phyloP scores from a whole-genome alignment of 768 basidiomycete genomes.

The Hypsizygus marmoreus region DNA sequence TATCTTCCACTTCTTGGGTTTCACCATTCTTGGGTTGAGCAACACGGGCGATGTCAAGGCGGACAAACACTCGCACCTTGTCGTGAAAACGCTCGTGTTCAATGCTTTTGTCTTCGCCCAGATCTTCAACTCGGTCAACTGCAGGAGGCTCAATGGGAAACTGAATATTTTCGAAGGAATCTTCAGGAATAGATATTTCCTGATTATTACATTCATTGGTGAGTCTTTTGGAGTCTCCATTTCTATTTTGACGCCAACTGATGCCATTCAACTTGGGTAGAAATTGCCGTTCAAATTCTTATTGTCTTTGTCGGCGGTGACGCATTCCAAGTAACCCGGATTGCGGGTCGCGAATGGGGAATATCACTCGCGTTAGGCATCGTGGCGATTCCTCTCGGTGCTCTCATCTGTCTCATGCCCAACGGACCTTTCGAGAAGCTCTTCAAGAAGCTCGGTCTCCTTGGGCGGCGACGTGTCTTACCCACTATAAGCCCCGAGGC shows the following conservation, averaged over 20 bases:
- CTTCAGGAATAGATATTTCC: conserved; percentile 78
- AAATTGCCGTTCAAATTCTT: conserved; percentile 82
- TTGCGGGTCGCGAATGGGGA: conserved; percentile 88
- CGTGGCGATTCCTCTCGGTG: conserved; percentile 87
- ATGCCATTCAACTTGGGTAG: conserved; percentile 39
- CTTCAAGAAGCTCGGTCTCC: conserved; percentile 52
- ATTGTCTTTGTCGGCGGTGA: conserved; percentile 92
- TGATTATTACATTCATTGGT: conserved; percentile 85
- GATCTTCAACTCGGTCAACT: conserved; percentile 95
- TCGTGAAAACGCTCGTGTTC: conserved; percentile 89
- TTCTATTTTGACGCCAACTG: not conserved
- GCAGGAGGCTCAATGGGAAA: conserved; percentile 79
- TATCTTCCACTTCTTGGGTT: conserved; percentile 86
- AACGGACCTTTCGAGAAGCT: conserved; percentile 71
- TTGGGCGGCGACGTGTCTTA: conserved; percentile 64
- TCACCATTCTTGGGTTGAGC: conserved; percentile 64
- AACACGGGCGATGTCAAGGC: conserved; percentile 28
- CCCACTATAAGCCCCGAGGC: conserved; percentile 64
- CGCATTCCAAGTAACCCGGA: conserved; percentile 84
- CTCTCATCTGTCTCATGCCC: conserved; percentile 76
- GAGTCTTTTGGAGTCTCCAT: conserved; percentile 33
- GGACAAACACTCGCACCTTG: conserved; percentile 38
- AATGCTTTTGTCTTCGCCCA: conserved; percentile 99
- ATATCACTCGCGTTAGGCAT: conserved; percentile 87
- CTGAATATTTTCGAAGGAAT: conserved; percentile 92